phyloP scores from a whole-genome alignment of 192 early-diverging fungal species.

The Coemansia guatemalensis region DNA sequence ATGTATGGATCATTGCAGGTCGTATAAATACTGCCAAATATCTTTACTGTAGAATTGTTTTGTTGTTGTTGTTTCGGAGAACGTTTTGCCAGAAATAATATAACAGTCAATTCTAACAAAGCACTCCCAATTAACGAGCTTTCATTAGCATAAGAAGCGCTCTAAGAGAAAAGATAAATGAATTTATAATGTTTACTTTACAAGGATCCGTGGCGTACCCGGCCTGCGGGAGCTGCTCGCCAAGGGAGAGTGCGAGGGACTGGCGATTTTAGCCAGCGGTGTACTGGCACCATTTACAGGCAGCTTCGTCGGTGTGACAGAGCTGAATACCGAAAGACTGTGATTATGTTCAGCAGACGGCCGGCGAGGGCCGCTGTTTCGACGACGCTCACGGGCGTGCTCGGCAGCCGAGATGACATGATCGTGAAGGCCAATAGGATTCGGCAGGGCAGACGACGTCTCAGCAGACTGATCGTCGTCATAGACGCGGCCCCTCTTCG shows the following conservation, averaged over 20 bases:
- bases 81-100: background rate
- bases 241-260: background rate
- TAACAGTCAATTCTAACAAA: background rate
- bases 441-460: background rate
- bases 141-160: no score
- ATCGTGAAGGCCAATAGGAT: background rate
- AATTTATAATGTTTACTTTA: background rate
- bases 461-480: background rate
- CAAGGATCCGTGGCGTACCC: background rate
- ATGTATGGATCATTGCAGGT: background rate
- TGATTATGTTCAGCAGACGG: background rate
- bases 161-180: background rate
- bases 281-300: background rate
- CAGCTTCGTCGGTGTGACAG: background rate
- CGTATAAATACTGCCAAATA: background rate
- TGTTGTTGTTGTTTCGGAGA: background rate
- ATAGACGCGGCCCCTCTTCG: conserved; percentile 20
- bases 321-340: background rate
- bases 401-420: conserved; percentile 23
- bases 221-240: background rate
- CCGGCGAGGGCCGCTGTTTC: background rate
- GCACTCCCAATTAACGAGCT: background rate
- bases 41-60: background rate
- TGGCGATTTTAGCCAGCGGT: background rate
- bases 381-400: conserved; percentile 22